These are phyloP conservation scores for Fusarium algeriense DNA, from an alignment of 2,329 filamentous ascomycete genomes.

Conservation along the genomic window DNA sequence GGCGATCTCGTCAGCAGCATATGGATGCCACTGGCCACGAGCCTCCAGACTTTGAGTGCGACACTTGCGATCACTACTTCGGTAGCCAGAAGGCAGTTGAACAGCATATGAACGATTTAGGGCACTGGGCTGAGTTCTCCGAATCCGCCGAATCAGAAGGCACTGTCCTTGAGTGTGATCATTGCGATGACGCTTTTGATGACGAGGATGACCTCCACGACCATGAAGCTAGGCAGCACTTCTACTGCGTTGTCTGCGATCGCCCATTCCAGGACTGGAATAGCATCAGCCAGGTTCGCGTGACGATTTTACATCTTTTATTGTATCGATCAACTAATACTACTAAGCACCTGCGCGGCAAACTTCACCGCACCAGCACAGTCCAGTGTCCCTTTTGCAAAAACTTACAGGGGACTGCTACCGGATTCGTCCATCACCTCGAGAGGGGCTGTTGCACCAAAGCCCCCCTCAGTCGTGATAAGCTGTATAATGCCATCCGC, in stretches of 20 bases:
- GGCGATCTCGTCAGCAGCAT: neutral
- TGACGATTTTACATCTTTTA: neutral
- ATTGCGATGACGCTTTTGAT: neutral
- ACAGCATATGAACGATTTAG: neutral
- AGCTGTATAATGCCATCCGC: neutral
- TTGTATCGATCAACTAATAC: neutral
- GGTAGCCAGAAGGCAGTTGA: neutral
- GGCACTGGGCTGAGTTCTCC: neutral
- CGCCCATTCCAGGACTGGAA: neutral
- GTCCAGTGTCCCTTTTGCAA: neutral
- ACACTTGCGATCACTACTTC: neutral
- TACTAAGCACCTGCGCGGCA: neutral
- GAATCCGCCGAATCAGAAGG: neutral
- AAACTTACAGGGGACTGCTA: neutral
- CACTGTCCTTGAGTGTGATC: neutral
- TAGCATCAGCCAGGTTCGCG: neutral
- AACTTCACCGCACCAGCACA: neutral
- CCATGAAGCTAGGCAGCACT: neutral
- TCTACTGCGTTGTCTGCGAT: neutral
- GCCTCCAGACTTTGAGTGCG: neutral
- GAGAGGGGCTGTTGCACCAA: neutral
- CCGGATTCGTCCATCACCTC: neutral
- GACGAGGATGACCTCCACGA: neutral
- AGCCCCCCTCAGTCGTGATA: neutral
- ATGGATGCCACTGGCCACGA: neutral